Evolutionary conservation across 169 alveolate species (phyloP), one percentile per base, ranked within the genome.

Genomic region (Plasmodium cynomolgi): DNA sequence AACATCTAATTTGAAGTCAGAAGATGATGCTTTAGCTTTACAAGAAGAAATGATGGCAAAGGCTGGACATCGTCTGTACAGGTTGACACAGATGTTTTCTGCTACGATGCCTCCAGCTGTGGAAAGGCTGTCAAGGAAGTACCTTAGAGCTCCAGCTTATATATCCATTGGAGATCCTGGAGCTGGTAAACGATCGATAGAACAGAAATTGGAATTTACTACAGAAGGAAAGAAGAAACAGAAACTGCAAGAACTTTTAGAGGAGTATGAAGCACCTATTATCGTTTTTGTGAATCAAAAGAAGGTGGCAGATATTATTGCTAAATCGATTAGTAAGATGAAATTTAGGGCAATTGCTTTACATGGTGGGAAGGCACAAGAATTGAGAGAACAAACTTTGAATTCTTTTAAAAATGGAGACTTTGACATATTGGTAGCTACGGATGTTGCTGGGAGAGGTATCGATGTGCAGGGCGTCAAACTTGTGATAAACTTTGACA

Each of bases 361-460:
- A 54, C 99, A 99, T 96, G 99, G 99, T 17, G 98, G 99, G 4
- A 98, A 98, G 92, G 97, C 97, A 50, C 99, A 99, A 93, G 98
- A 98, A 39, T 90, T 96, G 72, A 97, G 99, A 96, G 99, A 99
- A 93, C 97, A 96, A 17, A 98, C 99, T 5, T 97, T 98, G 44
- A 97, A 96, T 80, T 95, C 97, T 26, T 98, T 99, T 81, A 98
- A 98, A 95, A 95, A 96, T 33, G 99, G 99, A 13, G 96, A 96
- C 1, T 95, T 95, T 47, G 99, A 98, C 93, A 98, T 99, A 74
- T 95, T 99, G 85, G 99, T 99, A 39, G 99, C 99, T 50, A 99
- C 99, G 8, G 99, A 99, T 96, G 99, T 99, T 47, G 99, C 99
- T 34, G 99, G 99, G 86, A 82, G 99, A 79, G 99, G 99, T 54